Conservation (phyloP, 2,329 filamentous ascomycete genomes). For the Hymenoscyphus infarciens region DNA sequence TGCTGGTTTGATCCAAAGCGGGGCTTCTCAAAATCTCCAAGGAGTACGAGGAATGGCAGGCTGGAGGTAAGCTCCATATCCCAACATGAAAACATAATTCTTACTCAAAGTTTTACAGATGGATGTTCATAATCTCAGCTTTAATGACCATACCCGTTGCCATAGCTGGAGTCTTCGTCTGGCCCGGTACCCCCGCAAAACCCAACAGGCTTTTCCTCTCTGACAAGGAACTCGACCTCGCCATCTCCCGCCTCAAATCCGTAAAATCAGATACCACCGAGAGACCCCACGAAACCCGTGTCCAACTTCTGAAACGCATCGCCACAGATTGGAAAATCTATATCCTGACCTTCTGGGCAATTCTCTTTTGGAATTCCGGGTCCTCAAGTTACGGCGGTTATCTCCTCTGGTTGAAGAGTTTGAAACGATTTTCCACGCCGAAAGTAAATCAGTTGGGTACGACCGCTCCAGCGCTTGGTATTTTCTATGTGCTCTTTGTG, state of each 20-base stretch:
- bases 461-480: slow-evolving; percentile 51
- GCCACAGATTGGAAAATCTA: slow-evolving; percentile 46
- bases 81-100: too few relatives aligned
- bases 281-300: slow-evolving; percentile 45
- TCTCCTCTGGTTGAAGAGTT: slow-evolving; percentile 55
- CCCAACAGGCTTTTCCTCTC: slow-evolving; percentile 47
- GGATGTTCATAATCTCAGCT: slow-evolving; percentile 54
- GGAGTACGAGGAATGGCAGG: slow-evolving; percentile 30
- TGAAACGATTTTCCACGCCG: slow-evolving; percentile 45
- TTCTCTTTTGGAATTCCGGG: slow-evolving; percentile 56
- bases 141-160: slow-evolving; percentile 54
- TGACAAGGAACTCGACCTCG: slow-evolving; percentile 45
- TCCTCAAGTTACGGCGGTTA: slow-evolving; percentile 48
- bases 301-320: slow-evolving; percentile 41
- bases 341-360: slow-evolving; percentile 47
- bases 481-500: slow-evolving; percentile 52
- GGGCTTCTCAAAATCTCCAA: slow-evolving; percentile 21
- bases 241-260: slow-evolving; percentile 43
- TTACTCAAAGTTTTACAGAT: slow-evolving; percentile 42
- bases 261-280: slow-evolving; percentile 47
- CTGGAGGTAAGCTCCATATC: slow-evolving; percentile 32
- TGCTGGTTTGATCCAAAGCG: slow-evolving; percentile 27
- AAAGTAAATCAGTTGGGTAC: slow-evolving; percentile 50
- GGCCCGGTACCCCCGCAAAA: slow-evolving; percentile 49
- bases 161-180: slow-evolving; percentile 47